Evolutionary conservation across 208 protist species (phyloP), one percentile per base, ranked within the genome.

Genomic region (Trypanosoma lewisi): DNA sequence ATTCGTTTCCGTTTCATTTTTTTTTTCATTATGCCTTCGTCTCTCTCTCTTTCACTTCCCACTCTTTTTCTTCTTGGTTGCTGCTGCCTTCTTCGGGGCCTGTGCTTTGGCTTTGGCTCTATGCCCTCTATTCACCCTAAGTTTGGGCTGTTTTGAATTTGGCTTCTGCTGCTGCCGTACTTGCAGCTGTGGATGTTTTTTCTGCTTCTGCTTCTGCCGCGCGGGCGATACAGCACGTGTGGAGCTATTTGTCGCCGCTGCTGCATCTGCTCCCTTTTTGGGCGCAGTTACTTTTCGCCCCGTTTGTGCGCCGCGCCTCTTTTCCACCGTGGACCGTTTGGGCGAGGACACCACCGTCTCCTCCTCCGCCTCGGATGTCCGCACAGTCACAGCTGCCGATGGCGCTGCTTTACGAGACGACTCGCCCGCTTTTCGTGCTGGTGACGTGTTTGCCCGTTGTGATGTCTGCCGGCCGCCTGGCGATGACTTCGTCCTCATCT

Each of bases 81-180:
- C 2, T 8, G 30, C 41, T 5, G 41, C 27, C 8, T 34, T 67
- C 39, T 48, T 42, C 4, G 30, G 12, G n/a, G 25, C 36, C 6
- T 50, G 37, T 31, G 58, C 30, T 36, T 59, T 31, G 7, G 9
- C 21, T 19, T 56, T 59, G 8, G 23, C 51, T 36, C 60, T 31
- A 51, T 51, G 47, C 21, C 6, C 31, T 59, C 48, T 67, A 53
- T 67, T 52, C 41, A 58, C 4, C n/a, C n/a, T n/a, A n/a, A n/a
- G n/a, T n/a, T n/a, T n/a, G n/a, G n/a, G n/a, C n/a, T n/a, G n/a
- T n/a, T n/a, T n/a, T n/a, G n/a, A n/a, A n/a, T 53, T 71, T 0
- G 44, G 45, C 23, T 54, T 66, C 30, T 52, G 52, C 21, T 33
- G 37, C 30, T 31, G 36, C 23, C 0, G 33, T 25, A 17, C 25